Evolutionary conservation across 2,329 filamentous ascomycete species (phyloP), one percentile per base, ranked within the genome.

Genomic region (Conoideocrella luteorostrata): DNA sequence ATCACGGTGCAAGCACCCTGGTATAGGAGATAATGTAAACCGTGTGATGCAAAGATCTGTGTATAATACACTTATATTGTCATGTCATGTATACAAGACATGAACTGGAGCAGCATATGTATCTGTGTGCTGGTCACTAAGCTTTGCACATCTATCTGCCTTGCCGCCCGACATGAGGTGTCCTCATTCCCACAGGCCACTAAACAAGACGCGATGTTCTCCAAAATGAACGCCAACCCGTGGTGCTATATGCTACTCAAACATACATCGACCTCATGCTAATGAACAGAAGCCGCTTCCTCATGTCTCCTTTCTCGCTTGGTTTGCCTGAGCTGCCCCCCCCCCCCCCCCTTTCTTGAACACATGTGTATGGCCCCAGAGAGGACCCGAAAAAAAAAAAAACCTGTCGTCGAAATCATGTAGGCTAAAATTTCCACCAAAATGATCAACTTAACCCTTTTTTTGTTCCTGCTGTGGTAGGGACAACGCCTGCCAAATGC

Each of bases 401-500:
- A 17, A 11, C 18, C 7, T 20, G 10, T 22, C 29, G 18, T 32
- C n/a, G 13, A 34, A n/a, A 41, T 22, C 29, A 41, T 23, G 24
- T 28, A 29, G 35, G 36, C 42, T 32, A 37, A 35, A 32, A 26
- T 20, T 20, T 35, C 23, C 18, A 38, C 32, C n/a, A 20, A 28
- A 13, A 37, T 35, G 18, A 43, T 24, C 11, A 37, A 30, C 11
- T 7, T 10, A 23, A 6, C 10, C 20, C 18, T 4, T 18, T 4
- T 15, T 5, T 1, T 9, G 20, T 13, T 26, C 21, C 13, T 28
- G 22, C 28, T 4, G 15, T 18, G 22, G 9, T 38, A 17, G 28
- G 28, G 5, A 24, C 7, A 33, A 42, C 34, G 39, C 35, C 47
- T 43, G 43, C n/a, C 43, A 43, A 47, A 45, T 47, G 45, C 43